Conservation (phyloP, 768 basidiomycete species). For the Boletus subcaerulescens region DNA sequence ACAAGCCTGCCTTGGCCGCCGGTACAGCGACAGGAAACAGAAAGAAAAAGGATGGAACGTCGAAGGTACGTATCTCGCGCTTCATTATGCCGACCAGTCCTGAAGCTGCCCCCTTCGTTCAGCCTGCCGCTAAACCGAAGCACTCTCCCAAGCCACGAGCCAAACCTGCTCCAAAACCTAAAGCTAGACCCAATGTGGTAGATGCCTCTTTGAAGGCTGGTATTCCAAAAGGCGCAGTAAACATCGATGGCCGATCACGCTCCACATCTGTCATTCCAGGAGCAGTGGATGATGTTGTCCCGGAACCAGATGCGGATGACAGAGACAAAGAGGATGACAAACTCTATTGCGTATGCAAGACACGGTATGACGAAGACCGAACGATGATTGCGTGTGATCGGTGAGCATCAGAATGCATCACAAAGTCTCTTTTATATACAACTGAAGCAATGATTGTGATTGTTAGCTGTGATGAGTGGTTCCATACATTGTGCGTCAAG, state of each 20-base stretch:
- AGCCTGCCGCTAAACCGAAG: conserved; percentile 28
- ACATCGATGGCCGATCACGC: conserved; percentile 51
- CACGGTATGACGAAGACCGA: conserved; percentile 80
- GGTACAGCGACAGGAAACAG: conserved; percentile 30
- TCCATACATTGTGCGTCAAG: conserved; percentile 80
- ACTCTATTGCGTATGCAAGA: conserved; percentile 87
- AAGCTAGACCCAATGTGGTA: conserved; percentile 13
- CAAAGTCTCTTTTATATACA: not conserved
- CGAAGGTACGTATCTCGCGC: conserved; percentile 17
- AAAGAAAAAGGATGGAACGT: conserved; percentile 30
- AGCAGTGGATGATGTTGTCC: conserved; percentile 38
- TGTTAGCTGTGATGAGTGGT: conserved; percentile 92
- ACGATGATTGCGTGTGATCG: conserved; percentile 94
- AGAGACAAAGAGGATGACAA: conserved; percentile 45
- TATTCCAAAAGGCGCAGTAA: conserved; percentile 21
- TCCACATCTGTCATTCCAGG: conserved; percentile 69
- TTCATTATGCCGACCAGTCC: not conserved
- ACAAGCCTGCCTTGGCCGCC: conserved; percentile 8
- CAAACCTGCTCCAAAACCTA: conserved; percentile 32
- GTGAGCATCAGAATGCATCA: conserved; percentile 40
- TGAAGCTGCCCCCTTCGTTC: not conserved
- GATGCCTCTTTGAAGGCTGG: conserved; percentile 17
- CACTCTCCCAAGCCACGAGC: conserved; percentile 31
- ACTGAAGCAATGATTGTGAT: not conserved
- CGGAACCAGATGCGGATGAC: conserved; percentile 50